These are phyloP conservation scores for Tagetes erecta DNA, from an alignment of 129 eudicot species.

Conservation along the genomic window DNA sequence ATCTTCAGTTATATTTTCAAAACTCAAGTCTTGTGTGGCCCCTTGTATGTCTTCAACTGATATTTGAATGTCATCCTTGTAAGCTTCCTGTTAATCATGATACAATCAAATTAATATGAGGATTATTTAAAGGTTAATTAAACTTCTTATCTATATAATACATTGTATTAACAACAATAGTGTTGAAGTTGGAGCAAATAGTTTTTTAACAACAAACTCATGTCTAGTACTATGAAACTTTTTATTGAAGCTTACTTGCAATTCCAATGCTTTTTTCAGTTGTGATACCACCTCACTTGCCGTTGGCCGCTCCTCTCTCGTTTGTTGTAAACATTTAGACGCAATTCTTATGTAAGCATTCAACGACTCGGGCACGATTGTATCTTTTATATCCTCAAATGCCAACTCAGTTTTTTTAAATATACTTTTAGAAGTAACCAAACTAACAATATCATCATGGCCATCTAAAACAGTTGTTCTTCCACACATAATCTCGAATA, in stretches of 20 bases:
- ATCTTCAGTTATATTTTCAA: no score
- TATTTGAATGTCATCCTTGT: no score
- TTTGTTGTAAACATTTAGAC: not conserved
- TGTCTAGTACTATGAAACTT: no score
- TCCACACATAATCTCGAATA: constrained; percentile 11
- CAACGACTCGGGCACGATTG: not conserved
- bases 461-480: not conserved
- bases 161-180: no score
- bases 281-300: not conserved
- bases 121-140: no score
- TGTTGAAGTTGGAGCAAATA: no score
- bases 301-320: not conserved
- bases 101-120: no score
- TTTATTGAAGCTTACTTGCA: not conserved
- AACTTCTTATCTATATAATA: no score
- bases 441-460: not conserved
- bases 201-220: no score
- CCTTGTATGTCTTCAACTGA: no score
- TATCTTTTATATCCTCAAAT: not conserved
- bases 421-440: not conserved
- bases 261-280: constrained; percentile 7
- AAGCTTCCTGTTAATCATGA: no score
- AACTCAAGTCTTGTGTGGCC: no score
- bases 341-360: not conserved
- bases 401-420: not conserved